A percentile compares a stretch with the other conserved stretches of the same genome.
phyloP scores from a whole-genome alignment of 2,329 filamentous ascomycete genomes.

The Stachybotrys chlorohalonatus region DNA sequence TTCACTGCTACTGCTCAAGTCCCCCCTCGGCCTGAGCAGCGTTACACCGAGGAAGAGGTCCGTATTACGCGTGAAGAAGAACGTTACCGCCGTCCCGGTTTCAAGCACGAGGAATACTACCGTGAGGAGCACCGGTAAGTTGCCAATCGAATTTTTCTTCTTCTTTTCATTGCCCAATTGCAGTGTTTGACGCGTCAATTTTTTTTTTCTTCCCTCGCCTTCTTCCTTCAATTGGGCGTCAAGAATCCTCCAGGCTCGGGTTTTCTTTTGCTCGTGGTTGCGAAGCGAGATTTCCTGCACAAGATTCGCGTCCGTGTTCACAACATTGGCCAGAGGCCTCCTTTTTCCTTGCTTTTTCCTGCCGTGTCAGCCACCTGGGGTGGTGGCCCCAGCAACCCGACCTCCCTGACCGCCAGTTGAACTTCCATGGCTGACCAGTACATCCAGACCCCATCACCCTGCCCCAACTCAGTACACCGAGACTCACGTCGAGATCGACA shows the following conservation, averaged over 20 bases:
- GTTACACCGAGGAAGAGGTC: slow-evolving; percentile 76
- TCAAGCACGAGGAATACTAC: slow-evolving; percentile 18
- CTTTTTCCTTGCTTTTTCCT: not conserved
- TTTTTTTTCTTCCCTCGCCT: not conserved
- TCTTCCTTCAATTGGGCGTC: not conserved
- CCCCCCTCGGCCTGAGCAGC: slow-evolving; percentile 54
- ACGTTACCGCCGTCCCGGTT: slow-evolving; percentile 62
- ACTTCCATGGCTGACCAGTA: slow-evolving; percentile 5
- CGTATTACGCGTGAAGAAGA: slow-evolving; percentile 71
- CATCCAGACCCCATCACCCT: slow-evolving; percentile 18
- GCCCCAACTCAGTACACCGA: slow-evolving; percentile 44
- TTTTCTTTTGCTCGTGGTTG: not conserved
- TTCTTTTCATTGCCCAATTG: slow-evolving; percentile 4
- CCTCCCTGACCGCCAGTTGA: not conserved
- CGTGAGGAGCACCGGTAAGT: slow-evolving; percentile 48
- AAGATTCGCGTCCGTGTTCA: not conserved
- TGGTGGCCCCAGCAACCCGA: not conserved
- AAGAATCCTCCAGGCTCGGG: too few species aligned
- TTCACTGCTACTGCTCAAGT: slow-evolving; percentile 51
- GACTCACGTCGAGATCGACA: slow-evolving; percentile 58
- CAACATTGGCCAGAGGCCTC: not conserved
- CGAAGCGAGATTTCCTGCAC: not conserved
- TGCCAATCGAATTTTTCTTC: slow-evolving; percentile 1
- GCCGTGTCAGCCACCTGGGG: not conserved
- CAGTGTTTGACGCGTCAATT: not conserved